phyloP scores from a whole-genome alignment of 73 alveolate species.

The Tetrahymena thermophila region DNA sequence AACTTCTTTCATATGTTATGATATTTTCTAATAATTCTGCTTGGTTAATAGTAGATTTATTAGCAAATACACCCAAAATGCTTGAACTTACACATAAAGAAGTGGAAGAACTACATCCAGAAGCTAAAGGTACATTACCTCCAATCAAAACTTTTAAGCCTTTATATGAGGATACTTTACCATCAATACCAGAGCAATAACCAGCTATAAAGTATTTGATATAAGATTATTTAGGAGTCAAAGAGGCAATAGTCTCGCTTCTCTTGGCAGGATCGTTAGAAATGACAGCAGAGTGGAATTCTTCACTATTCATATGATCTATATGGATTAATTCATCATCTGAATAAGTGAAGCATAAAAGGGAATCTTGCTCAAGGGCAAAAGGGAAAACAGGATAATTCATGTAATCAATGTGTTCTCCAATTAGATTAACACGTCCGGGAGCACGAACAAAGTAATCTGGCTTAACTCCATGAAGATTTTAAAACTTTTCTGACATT shows the following conservation, averaged over 20 bases:
- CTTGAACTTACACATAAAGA: conserved; percentile 76
- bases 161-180: conserved; percentile 21
- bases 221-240: conserved; percentile 46
- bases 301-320: conserved; percentile 55
- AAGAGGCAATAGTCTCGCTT: background rate
- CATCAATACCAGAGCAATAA: conserved; percentile 54
- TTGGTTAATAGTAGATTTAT: conserved; percentile 34
- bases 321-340: conserved; percentile 53
- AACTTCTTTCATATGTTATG: conserved; percentile 56
- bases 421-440: conserved; percentile 89
- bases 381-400: conserved; percentile 84
- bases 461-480: conserved; percentile 13
- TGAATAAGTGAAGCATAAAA: conserved; percentile 56
- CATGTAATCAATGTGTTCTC: conserved; percentile 90
- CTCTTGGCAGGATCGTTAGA: conserved; percentile 52
- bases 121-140: conserved; percentile 78
- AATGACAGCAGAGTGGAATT: conserved; percentile 50
- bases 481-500: background rate
- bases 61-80: conserved; percentile 61
- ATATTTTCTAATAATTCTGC: conserved; percentile 41
- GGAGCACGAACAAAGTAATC: conserved; percentile 59
- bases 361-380: conserved; percentile 76
- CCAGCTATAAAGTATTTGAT: conserved; percentile 77
- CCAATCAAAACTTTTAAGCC: conserved; percentile 69
- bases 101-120: conserved; percentile 75